A percentile compares a stretch with the other conserved stretches of the same genome.
phyloP scores from a whole-genome alignment of 148 eudicot species.

The Dysphania ambrosioides region DNA sequence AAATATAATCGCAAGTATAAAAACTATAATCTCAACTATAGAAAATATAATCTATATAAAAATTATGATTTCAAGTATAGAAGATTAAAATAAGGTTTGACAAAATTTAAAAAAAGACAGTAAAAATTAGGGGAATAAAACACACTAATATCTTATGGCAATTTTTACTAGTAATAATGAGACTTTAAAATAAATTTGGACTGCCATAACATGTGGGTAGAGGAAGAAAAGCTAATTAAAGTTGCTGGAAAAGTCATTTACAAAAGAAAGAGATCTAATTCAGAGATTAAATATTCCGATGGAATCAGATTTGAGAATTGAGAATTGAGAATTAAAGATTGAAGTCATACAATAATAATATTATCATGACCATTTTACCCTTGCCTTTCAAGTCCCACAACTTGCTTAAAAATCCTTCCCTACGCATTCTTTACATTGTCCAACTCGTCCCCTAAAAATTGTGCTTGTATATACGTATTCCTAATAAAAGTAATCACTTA shows the following conservation, averaged over 20 bases:
- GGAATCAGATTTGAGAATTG: constrained; percentile 12
- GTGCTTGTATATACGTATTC: too few species aligned
- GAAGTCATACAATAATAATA: not conserved
- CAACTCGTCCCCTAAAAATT: constrained; percentile 12
- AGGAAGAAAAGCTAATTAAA: constrained; percentile 3
- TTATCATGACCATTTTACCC: not conserved
- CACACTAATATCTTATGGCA: too few species aligned
- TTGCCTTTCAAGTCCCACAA: constrained; percentile 1
- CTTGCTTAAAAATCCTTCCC: constrained; percentile 3
- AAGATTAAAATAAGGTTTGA: too few species aligned
- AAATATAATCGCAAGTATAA: too few species aligned
- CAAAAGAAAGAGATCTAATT: not conserved
- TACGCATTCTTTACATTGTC: constrained; percentile 17
- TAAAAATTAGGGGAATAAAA: too few species aligned
- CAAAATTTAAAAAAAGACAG: too few species aligned
- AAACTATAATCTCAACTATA: too few species aligned
- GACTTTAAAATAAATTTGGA: not conserved
- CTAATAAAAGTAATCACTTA: too few species aligned
- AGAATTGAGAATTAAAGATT: not conserved
- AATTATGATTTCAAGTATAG: too few species aligned
- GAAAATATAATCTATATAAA: too few species aligned
- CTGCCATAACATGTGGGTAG: constrained; percentile 1
- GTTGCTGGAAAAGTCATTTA: not conserved
- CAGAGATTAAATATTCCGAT: constrained; percentile 1
- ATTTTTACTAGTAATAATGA: too few species aligned